Percentiles rank a stretch among this genome's conserved stretches.
Conservation (phyloP, 164 flowering plant genomes). For the Sedum album region DNA sequence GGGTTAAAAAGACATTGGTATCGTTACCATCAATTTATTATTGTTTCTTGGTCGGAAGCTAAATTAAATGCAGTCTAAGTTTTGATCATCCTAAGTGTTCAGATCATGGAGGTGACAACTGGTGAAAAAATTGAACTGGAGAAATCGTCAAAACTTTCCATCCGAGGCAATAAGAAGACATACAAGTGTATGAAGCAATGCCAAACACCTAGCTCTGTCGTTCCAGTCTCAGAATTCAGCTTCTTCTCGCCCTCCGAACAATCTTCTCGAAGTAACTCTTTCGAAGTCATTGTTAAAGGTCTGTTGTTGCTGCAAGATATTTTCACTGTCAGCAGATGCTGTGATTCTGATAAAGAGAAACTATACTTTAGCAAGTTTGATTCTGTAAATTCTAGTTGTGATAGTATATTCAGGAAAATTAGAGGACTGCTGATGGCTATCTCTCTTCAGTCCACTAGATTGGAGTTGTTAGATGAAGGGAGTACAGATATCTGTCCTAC, state of each 20-base stretch:
- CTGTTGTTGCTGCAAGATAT: slow-evolving; percentile 61
- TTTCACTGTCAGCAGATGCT: slow-evolving; percentile 23
- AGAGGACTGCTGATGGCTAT: slow-evolving; percentile 67
- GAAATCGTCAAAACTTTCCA: slow-evolving; percentile 27
- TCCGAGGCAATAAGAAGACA: background rate
- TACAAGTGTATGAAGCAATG: background rate
- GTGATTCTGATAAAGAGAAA: slow-evolving; percentile 29
- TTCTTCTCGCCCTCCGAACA: slow-evolving; percentile 15
- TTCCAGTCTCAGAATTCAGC: slow-evolving; percentile 25
- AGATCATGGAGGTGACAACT: slow-evolving; percentile 53
- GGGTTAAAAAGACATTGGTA: background rate
- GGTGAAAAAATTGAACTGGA: slow-evolving; percentile 20
- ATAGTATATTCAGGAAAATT: slow-evolving; percentile 55
- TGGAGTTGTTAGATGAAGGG: slow-evolving; percentile 64
- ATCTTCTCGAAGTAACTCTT: slow-evolving; percentile 22
- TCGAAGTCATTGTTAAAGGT: slow-evolving; percentile 23
- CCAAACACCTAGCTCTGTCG: slow-evolving; percentile 1
- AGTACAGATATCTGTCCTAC: slow-evolving; percentile 19
- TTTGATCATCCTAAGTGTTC: slow-evolving; percentile 25
- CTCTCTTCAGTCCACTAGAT: slow-evolving; percentile 66
- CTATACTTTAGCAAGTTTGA: slow-evolving; percentile 63
- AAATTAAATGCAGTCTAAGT: background rate
- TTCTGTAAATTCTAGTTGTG: slow-evolving; percentile 52
- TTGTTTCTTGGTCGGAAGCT: no score
- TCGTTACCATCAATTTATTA: background rate